Evolutionary conservation across 305 asterid genomes (phyloP).

Genomic region (Lippia alba): DNA sequence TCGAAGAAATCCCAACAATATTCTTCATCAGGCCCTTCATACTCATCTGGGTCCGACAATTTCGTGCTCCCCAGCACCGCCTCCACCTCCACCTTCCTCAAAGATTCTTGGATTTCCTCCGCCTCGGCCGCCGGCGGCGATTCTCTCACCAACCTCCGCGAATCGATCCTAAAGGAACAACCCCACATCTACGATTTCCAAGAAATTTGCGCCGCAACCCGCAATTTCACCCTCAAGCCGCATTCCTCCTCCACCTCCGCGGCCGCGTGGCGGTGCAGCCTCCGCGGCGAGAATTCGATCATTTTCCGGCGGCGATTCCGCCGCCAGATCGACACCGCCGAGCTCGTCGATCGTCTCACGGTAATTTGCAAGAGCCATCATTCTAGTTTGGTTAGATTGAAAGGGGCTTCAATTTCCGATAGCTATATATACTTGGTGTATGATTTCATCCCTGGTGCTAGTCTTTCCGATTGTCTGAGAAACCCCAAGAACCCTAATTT

Average conservation of each 20-base stretch:
- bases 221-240: conserved; percentile 50
- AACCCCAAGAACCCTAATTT: conserved; percentile 63
- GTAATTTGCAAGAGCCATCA: conserved; percentile 77
- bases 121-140: conserved; percentile 27
- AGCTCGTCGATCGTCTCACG: conserved; percentile 63
- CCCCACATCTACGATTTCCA: conserved; percentile 53
- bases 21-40: conserved; percentile 34
- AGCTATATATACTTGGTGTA: conserved; percentile 70
- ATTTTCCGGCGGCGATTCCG: conserved; percentile 74
- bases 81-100: conserved; percentile 57
- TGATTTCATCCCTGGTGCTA: conserved; percentile 70
- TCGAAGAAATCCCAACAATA: conserved; percentile 33
- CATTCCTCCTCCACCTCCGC: conserved; percentile 55
- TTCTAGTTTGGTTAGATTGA: conserved; percentile 73
- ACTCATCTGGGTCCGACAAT: conserved; percentile 42
- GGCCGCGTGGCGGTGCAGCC: conserved; percentile 61
- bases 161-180: conserved; percentile 51
- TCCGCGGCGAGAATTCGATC: conserved; percentile 48
- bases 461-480: conserved; percentile 62
- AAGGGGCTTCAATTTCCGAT: conserved; percentile 78
- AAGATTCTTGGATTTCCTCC: conserved; percentile 46
- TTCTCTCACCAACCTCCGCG: conserved; percentile 56
- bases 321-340: conserved; percentile 57
- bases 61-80: conserved; percentile 49
- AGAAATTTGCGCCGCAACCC: conserved; percentile 59